Percentiles rank a stretch among this genome's conserved stretches.
Conservation (phyloP, 2,329 filamentous ascomycete species). For the Mycosphaerelloides madeirae region DNA sequence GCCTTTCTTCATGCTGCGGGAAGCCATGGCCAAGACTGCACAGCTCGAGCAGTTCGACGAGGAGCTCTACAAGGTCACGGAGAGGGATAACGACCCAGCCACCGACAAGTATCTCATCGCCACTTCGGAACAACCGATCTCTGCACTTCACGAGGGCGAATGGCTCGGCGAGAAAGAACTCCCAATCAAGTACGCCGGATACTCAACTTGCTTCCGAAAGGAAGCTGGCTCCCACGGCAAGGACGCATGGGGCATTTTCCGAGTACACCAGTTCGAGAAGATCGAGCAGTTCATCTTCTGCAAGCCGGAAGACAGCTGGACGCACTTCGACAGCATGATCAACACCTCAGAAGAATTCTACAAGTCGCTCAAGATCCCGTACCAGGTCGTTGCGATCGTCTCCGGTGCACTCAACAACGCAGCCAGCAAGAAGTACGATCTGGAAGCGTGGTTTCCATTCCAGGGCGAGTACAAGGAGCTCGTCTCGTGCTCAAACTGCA, state of each 20-base stretch:
- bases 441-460: conserved; percentile 95
- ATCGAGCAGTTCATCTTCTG: conserved; percentile 76
- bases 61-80: conserved; percentile 90
- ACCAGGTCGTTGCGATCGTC: conserved; percentile 88
- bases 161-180: conserved; percentile 83
- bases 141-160: conserved; percentile 79
- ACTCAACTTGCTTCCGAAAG: conserved; percentile 91
- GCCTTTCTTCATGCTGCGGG: conserved; percentile 90
- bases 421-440: conserved; percentile 85
- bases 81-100: conserved; percentile 71
- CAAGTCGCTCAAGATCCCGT: conserved; percentile 80
- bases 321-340: conserved; percentile 93
- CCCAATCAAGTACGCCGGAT: conserved; percentile 83
- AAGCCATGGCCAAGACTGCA: conserved; percentile 96
- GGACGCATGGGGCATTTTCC: conserved; percentile 97
- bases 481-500: conserved; percentile 96
- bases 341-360: conserved; percentile 89
- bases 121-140: conserved; percentile 92
- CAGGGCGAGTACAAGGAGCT: conserved; percentile 98
- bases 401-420: conserved; percentile 93
- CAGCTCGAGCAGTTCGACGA: conserved; percentile 97
- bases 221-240: conserved; percentile 88
- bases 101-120: conserved; percentile 82
- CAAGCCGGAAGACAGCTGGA: conserved; percentile 86
- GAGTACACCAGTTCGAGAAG: conserved; percentile 97